Percentiles rank a stretch among this genome's conserved stretches.
These are phyloP conservation scores for Botryosphaeria dothidea DNA, from an alignment of 2,329 filamentous ascomycete species.

Conservation along the genomic window DNA sequence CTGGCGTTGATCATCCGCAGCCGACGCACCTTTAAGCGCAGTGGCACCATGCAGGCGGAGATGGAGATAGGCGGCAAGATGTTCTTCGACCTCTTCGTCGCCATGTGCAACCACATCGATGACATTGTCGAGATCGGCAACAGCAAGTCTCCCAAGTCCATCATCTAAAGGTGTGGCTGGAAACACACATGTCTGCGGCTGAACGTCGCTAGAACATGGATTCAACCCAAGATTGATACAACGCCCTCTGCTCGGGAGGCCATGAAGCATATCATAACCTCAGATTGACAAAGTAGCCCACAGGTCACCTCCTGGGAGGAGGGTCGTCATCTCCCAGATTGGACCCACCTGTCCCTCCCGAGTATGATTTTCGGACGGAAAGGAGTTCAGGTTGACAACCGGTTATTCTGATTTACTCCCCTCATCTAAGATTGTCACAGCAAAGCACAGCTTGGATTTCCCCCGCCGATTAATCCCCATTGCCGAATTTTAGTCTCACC, in stretches of 20 bases:
- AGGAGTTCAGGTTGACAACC: conserved; percentile 15
- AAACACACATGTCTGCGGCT: not conserved
- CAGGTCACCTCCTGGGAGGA: not conserved
- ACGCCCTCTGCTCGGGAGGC: not conserved
- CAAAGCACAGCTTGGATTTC: not conserved
- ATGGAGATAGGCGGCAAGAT: conserved; percentile 94
- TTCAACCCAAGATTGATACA: conserved; percentile 1
- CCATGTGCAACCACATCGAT: conserved; percentile 97
- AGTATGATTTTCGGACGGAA: not conserved
- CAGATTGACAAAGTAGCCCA: conserved; percentile 3
- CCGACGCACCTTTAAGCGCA: conserved; percentile 96
- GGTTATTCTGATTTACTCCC: not conserved
- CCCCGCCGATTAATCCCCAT: not conserved
- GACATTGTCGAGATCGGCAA: conserved; percentile 79
- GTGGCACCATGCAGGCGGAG: conserved; percentile 97
- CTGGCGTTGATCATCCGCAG: conserved; percentile 95
- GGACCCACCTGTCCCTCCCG: not conserved
- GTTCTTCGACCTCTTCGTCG: conserved; percentile 98
- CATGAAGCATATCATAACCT: not conserved
- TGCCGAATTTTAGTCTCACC: not conserved
- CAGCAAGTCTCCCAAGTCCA: conserved; percentile 11
- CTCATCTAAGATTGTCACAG: conserved; percentile 15
- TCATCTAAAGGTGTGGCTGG: conserved; percentile 42
- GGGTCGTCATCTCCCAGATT: conserved; percentile 1
- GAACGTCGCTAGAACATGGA: conserved; percentile 4